Percentiles rank a stretch among this genome's conserved stretches.
phyloP scores from a whole-genome alignment of 192 early-diverging fungal genomes.

The Endogone sp. region DNA sequence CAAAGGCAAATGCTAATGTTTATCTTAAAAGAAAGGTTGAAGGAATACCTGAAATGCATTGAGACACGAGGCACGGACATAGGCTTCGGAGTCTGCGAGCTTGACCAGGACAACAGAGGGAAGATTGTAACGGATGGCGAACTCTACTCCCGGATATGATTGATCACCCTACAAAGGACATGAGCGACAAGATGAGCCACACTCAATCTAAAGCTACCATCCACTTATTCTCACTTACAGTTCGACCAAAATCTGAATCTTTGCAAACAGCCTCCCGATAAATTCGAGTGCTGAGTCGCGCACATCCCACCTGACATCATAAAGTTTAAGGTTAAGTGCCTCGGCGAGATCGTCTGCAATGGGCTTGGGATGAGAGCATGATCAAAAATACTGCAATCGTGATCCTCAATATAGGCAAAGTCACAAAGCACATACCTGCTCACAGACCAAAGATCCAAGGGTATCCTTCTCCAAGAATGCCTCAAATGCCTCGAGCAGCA shows the following conservation, averaged over 20 bases:
- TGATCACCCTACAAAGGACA: neutral
- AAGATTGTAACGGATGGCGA: conserved; percentile 37
- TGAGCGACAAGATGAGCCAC: too few relatives aligned
- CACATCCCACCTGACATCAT: conserved; percentile 49
- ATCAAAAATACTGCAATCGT: neutral
- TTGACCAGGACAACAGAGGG: conserved; percentile 31
- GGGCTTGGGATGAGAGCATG: neutral
- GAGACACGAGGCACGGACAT: conserved; percentile 48
- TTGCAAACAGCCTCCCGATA: conserved; percentile 40
- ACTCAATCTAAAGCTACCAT: too few relatives aligned
- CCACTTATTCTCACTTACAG: neutral
- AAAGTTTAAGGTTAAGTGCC: conserved; percentile 30
- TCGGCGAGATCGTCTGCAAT: conserved; percentile 23
- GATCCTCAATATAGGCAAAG: too few relatives aligned
- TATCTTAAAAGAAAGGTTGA: neutral
- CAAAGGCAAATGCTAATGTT: neutral
- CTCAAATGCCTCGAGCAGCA: conserved; percentile 24
- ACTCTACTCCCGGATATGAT: conserved; percentile 19
- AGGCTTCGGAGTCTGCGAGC: conserved; percentile 42
- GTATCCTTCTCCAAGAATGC: conserved; percentile 11
- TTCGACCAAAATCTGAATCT: conserved; percentile 4
- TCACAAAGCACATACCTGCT: conserved; percentile 10
- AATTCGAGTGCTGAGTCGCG: conserved; percentile 48
- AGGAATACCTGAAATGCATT: conserved; percentile 39
- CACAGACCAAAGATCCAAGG: conserved; percentile 4